A percentile compares a stretch with the other conserved stretches of the same genome.
phyloP scores from a whole-genome alignment of 129 eudicot species.

The Deinandra increscens region DNA sequence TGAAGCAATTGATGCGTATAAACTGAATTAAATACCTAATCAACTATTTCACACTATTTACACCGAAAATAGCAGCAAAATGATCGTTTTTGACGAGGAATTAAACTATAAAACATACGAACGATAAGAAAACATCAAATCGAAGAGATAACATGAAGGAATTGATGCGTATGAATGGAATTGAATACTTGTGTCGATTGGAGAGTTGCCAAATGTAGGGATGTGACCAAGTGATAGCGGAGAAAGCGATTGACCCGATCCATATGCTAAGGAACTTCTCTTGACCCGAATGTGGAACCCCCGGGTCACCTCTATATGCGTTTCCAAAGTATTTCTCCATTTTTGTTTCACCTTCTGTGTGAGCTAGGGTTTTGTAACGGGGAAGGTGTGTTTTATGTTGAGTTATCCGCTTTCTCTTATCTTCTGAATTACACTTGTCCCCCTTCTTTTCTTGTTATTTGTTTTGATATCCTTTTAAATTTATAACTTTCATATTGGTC shows the following conservation, averaged over 20 bases:
- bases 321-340: constrained; percentile 95
- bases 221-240: constrained; percentile 46
- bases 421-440: constrained; percentile 6
- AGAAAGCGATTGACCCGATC: constrained; percentile 61
- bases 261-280: constrained; percentile 56
- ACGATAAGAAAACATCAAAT: too few relatives aligned
- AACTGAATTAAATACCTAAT: neutral
- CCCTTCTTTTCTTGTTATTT: constrained; percentile 10
- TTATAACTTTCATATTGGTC: neutral
- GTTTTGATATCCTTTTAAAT: neutral
- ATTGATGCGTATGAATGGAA: neutral
- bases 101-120: neutral
- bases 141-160: neutral
- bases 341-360: constrained; percentile 7
- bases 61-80: neutral
- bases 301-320: constrained; percentile 96
- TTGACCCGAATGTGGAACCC: constrained; percentile 72
- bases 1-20: neutral
- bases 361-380: constrained; percentile 19
- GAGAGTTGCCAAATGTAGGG: constrained; percentile 76
- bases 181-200: constrained; percentile 57
- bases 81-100: neutral
- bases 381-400: constrained; percentile 15
- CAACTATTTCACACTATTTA: neutral
- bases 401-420: constrained; percentile 33